Conservation (phyloP, 176 grass and related monocot genomes). For the Cenchrus purpureus region DNA sequence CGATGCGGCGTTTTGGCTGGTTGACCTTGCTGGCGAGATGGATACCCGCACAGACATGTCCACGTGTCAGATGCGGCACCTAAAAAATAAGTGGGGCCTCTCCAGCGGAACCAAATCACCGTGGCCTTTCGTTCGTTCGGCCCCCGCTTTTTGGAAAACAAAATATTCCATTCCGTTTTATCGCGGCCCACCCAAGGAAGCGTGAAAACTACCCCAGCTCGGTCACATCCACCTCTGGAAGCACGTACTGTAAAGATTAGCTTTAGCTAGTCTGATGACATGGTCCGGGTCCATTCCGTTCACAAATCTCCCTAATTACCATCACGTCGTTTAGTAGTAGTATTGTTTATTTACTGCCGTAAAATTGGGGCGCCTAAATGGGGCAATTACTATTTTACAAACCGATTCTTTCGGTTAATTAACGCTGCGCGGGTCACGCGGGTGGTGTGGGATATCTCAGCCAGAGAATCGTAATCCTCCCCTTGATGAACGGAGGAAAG, state of each 20-base stretch:
- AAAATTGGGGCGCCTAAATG: neutral
- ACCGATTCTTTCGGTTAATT: neutral
- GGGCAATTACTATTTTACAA: neutral
- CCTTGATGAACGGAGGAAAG: neutral
- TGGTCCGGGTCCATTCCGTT: neutral
- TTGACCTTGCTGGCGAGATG: neutral
- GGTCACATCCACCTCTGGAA: neutral
- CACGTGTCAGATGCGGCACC: neutral
- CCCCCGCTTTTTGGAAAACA: neutral
- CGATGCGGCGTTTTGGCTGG: neutral
- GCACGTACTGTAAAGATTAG: neutral
- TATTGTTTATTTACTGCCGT: neutral
- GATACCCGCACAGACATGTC: neutral
- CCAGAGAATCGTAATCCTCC: constrained; percentile 2
- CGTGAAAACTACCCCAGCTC: constrained; percentile 1
- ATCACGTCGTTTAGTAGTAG: neutral
- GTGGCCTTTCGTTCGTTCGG: neutral
- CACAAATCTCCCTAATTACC: too few relatives aligned
- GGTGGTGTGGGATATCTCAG: neutral
- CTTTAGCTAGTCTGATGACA: neutral
- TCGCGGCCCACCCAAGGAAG: constrained; percentile 4
- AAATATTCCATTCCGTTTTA: constrained; percentile 27
- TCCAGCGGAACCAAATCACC: constrained; percentile 7
- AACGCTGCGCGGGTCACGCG: neutral
- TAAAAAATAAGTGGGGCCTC: neutral